Base-by-base conservation (phyloP, 768 basidiomycete genomes). In the Calocybe cyanea region DNA sequence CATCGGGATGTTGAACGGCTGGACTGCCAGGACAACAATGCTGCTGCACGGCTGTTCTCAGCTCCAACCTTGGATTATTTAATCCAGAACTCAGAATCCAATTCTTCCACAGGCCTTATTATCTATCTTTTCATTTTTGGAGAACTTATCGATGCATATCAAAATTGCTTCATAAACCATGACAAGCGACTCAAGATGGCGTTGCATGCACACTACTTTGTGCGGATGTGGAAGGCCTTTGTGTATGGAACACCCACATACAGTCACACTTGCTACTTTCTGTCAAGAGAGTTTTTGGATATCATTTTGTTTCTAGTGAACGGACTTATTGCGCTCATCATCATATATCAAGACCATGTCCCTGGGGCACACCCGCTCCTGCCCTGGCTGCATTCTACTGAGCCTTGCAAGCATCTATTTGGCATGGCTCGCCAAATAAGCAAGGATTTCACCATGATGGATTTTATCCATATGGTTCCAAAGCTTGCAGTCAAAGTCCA, bases 11-110 rank as follows among this genome's bases (percentile, higher is more conserved):
- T 76, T 1, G 63, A 68, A 14, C 65, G 65, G 36, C 21, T 71
- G 0, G 71, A 77, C 43, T 50, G 63, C 0, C 72, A 77, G 58
- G 75, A 76, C 53, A 71, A 77, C 49, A 60, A 56, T 46, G 73
- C 73, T 0, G 74, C 73, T 0, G 44, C 62, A 2, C 61, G 67
- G 0, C 49, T 75, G 0, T 72, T 73, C 45, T 72, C 66, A 4
- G 64, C 67, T 0, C 47, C 49, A 3, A 52, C 57, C 0, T 55
- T 75, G 1, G 24, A 62, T 8, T 65, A 43, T 10, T 23, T 64
- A 7, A 38, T 46, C 2, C 38, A 61, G 0, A n/a, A n/a, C n/a
- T n/a, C 38, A 59, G 11, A 52, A 62, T 44, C 61, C 66, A 0
- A 57, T 67, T 2, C 34, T 55, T 0, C 17, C 51, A 0, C n/a